Evolutionary conservation across 495 filamentous ascomycete species (phyloP), one percentile per base, ranked within the genome.

Genomic region (Podospora pseudoanserina): DNA sequence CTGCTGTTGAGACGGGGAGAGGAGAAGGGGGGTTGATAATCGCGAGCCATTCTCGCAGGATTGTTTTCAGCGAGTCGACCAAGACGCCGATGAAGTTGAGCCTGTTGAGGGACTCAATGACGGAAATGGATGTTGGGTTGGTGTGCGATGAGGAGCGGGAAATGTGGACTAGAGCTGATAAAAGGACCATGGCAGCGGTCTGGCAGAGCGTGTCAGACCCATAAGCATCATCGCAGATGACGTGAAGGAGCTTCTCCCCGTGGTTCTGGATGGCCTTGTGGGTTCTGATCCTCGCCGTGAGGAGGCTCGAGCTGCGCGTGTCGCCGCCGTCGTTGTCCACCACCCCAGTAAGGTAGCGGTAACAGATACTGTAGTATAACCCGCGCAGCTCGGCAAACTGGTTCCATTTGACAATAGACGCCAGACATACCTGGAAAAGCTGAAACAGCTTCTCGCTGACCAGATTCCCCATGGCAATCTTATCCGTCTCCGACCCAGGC

Each of bases 201-300:
- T 94, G 89, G 74, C 92, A 95, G 26, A 83, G 84, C 23, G 90
- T 86, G 75, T 94, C 90, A 19, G 92, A 92, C 68, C 88, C 88
- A 76, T 93, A 92, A 64, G 93, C 95, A 82, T 99, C 95, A 76
- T 98, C 94, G 75, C 93, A 97, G 67, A 97, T 84, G 16, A 91
- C 87, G 73, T 95, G 92, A 61, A 98, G 84, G 7, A 97, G 81
- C 65, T 88, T 85, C 68, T 92, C 89, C 64, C 95, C 93, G 44
- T 90, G 85, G 19, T 86, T 78, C 70, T 90, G 93, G 72, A 98
- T 85, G 2, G 90, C 88, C 67, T 89, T 90, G 64, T 90, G 86
- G 55, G 86, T 91, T 70, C 92, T 89, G 59, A 85, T 82, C 58
- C 81, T 77, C n/a, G 84, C 82, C 5, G 83, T 80, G 28, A 75